Evolutionary conservation across 2,329 filamentous ascomycete species (phyloP).

Genomic region (Graphilbum fragrans): DNA sequence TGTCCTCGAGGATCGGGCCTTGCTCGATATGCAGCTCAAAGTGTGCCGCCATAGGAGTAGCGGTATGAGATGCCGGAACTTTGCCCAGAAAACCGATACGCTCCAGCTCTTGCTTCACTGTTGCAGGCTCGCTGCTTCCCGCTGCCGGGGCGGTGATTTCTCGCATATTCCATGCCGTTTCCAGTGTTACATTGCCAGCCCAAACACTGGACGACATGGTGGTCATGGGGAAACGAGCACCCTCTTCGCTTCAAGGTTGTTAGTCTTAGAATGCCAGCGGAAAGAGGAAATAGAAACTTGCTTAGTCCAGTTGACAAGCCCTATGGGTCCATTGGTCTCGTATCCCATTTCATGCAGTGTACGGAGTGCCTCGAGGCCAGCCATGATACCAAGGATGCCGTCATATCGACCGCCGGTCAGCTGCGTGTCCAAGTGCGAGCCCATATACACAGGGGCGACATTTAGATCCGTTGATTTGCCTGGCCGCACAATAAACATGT

Average conservation of each 20-base stretch:
- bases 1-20: constrained; percentile 59
- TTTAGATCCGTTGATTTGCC: constrained; percentile 43
- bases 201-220: constrained; percentile 69
- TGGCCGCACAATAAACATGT: constrained; percentile 62
- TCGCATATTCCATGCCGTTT: constrained; percentile 44
- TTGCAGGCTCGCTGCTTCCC: constrained; percentile 38
- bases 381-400: constrained; percentile 63
- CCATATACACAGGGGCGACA: constrained; percentile 53
- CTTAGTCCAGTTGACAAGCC: constrained; percentile 72
- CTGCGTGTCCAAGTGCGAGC: constrained; percentile 57
- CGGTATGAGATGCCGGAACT: constrained; percentile 40
- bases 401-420: constrained; percentile 58
- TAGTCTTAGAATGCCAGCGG: neutral
- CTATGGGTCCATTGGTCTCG: constrained; percentile 58
- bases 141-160: constrained; percentile 33
- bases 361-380: constrained; percentile 61
- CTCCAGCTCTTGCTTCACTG: constrained; percentile 51
- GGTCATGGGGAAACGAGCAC: constrained; percentile 63
- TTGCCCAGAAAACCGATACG: constrained; percentile 61
- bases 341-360: constrained; percentile 54
- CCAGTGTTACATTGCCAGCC: constrained; percentile 52
- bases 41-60: constrained; percentile 59
- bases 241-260: constrained; percentile 53
- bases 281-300: constrained; percentile 14
- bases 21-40: constrained; percentile 84